Percentiles rank a stretch among this genome's conserved stretches.
Conservation (phyloP, 305 asterid genomes). For the Solanum hybrid region DNA sequence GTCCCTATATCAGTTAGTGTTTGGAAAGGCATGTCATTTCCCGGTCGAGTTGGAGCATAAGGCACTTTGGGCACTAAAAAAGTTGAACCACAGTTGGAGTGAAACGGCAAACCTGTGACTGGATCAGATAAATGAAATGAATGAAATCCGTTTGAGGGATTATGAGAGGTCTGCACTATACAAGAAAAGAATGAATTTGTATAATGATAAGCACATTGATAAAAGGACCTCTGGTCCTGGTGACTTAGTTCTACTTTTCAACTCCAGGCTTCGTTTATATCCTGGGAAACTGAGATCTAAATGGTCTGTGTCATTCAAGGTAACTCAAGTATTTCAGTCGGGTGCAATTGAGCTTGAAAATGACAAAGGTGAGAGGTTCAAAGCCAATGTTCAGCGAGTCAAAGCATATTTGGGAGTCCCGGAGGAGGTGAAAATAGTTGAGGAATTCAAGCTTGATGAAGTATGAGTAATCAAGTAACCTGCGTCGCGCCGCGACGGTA, state of each 20-base stretch:
- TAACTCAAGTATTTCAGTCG: background rate
- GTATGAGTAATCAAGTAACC: background rate
- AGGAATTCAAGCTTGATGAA: background rate
- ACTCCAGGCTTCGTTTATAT: background rate
- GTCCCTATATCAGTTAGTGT: too few species aligned
- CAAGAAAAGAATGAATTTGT: too few species aligned
- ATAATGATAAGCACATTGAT: background rate
- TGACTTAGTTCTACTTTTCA: background rate
- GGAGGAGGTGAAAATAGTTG: background rate
- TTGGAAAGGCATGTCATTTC: too few species aligned
- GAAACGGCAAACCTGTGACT: background rate
- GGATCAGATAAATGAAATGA: background rate
- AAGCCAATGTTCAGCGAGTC: background rate
- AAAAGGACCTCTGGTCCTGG: background rate
- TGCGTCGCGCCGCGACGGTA: background rate
- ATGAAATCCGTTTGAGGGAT: background rate
- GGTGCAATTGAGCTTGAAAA: background rate
- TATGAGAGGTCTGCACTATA: too few species aligned
- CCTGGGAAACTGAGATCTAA: background rate
- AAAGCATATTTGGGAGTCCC: background rate
- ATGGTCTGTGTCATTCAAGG: background rate
- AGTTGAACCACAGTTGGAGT: background rate
- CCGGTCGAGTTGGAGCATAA: too few species aligned
- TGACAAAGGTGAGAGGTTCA: background rate
- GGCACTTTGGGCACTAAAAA: too few species aligned